These are phyloP conservation scores for Pseudocercospora vitis DNA, from an alignment of 2,329 filamentous ascomycete genomes.

Conservation along the genomic window DNA sequence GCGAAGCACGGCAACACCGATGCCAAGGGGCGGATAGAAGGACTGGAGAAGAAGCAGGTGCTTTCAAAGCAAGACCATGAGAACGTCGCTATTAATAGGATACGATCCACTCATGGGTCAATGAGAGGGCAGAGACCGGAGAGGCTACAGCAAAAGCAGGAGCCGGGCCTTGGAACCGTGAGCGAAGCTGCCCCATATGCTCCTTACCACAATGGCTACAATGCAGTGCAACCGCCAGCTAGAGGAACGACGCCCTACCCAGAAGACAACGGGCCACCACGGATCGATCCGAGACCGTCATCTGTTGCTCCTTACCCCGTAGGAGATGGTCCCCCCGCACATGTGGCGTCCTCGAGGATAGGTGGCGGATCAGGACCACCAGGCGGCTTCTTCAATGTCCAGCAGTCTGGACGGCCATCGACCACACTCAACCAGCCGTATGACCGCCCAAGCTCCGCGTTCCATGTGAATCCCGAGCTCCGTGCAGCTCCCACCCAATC, in stretches of 20 bases:
- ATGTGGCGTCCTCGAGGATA: conserved; percentile 12
- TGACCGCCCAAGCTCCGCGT: conserved; percentile 54
- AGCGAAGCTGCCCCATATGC: conserved; percentile 16
- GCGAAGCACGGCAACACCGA: conserved; percentile 90
- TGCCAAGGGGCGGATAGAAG: conserved; percentile 76
- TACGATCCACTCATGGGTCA: conserved; percentile 62
- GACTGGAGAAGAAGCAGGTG: conserved; percentile 72
- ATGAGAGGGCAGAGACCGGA: conserved; percentile 51
- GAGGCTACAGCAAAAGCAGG: conserved; percentile 41
- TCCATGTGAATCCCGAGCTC: conserved; percentile 51
- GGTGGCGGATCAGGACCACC: conserved; percentile 24
- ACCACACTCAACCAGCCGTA: conserved; percentile 50
- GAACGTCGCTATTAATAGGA: conserved; percentile 81
- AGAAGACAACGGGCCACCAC: conserved; percentile 39
- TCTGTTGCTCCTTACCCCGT: conserved; percentile 69
- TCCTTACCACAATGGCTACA: conserved; percentile 19
- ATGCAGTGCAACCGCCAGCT: conserved; percentile 20
- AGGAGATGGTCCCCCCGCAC: conserved; percentile 58
- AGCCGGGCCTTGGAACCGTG: conserved; percentile 30
- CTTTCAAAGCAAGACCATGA: conserved; percentile 91
- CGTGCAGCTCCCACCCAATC: conserved; percentile 26
- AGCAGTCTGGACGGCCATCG: conserved; percentile 28
- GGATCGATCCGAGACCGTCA: conserved; percentile 43
- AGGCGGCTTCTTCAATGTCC: conserved; percentile 42
- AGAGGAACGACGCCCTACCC: conserved; percentile 36